phyloP scores from a whole-genome alignment of 768 basidiomycete species.

The Termitomyces sp. region DNA sequence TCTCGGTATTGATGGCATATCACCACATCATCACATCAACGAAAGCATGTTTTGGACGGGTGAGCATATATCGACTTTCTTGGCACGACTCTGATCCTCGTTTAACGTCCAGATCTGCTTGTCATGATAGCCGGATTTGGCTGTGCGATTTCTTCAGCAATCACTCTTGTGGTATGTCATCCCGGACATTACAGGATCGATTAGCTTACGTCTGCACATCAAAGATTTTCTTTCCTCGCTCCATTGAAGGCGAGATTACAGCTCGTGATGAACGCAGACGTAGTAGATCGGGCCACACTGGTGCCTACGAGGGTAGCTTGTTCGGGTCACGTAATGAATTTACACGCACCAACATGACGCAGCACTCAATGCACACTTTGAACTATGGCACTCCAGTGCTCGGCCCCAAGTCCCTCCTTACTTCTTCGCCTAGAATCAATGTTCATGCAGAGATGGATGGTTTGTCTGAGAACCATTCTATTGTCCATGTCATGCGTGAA shows the following conservation, averaged over 20 bases:
- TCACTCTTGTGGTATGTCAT: conserved; percentile 62
- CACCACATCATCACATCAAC: conserved; percentile 59
- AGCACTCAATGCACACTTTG: conserved; percentile 7
- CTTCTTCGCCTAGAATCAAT: conserved; percentile 27
- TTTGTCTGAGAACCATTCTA: conserved; percentile 5
- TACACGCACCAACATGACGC: conserved; percentile 13
- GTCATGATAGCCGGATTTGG: conserved; percentile 56
- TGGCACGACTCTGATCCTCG: background rate
- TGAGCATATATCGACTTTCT: conserved; percentile 13
- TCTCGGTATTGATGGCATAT: conserved; percentile 64
- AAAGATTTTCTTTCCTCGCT: conserved; percentile 83
- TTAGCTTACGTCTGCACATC: background rate
- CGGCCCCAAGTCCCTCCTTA: conserved; percentile 23
- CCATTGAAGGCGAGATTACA: conserved; percentile 60
- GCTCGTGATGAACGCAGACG: conserved; percentile 40
- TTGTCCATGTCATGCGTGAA: background rate
- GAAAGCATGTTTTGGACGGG: conserved; percentile 52
- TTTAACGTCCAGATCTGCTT: conserved; percentile 45
- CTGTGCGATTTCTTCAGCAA: conserved; percentile 59
- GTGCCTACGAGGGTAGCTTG: conserved; percentile 12
- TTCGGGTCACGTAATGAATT: conserved; percentile 18
- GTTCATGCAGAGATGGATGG: conserved; percentile 13
- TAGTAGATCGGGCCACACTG: conserved; percentile 17
- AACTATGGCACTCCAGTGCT: conserved; percentile 12
- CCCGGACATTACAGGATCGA: background rate